phyloP scores from a whole-genome alignment of 2,329 filamentous ascomycete genomes.

The Cladosporium sp. region DNA sequence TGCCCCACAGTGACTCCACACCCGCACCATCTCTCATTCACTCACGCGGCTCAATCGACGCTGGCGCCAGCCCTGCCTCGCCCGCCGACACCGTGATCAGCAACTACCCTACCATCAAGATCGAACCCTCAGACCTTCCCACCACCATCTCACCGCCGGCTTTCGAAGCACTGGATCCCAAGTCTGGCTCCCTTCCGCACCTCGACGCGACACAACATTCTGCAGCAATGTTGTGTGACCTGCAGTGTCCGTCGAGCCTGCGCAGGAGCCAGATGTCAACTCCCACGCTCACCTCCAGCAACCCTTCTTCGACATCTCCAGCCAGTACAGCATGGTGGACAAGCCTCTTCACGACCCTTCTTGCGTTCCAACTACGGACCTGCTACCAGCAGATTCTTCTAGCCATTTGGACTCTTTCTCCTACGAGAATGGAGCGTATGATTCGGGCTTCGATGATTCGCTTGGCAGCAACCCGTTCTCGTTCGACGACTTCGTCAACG shows the following conservation, averaged over 20 bases:
- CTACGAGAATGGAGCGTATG: conserved; percentile 38
- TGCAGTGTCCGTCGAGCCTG: conserved; percentile 90
- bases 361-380: conserved; percentile 35
- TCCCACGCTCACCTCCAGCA: conserved; percentile 20
- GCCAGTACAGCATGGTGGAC: conserved; percentile 28
- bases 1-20: conserved; percentile 22
- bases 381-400: conserved; percentile 36
- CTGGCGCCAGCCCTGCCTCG: conserved; percentile 30
- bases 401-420: conserved; percentile 38
- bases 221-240: conserved; percentile 99
- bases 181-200: conserved; percentile 24
- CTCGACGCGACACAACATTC: conserved; percentile 90
- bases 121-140: conserved; percentile 33
- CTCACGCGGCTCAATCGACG: conserved; percentile 31
- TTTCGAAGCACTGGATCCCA: conserved; percentile 29
- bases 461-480: conserved; percentile 35
- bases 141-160: conserved; percentile 28
- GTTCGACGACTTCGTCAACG: conserved; percentile 41
- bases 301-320: conserved; percentile 23
- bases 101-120: conserved; percentile 30
- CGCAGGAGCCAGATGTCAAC: conserved; percentile 29
- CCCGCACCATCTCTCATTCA: conserved; percentile 34
- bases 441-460: conserved; percentile 35
- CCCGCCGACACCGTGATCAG: conserved; percentile 29
- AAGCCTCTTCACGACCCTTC: conserved; percentile 34